phyloP scores from a whole-genome alignment of 805 yeast genomes.

The Candida krabiensis region DNA sequence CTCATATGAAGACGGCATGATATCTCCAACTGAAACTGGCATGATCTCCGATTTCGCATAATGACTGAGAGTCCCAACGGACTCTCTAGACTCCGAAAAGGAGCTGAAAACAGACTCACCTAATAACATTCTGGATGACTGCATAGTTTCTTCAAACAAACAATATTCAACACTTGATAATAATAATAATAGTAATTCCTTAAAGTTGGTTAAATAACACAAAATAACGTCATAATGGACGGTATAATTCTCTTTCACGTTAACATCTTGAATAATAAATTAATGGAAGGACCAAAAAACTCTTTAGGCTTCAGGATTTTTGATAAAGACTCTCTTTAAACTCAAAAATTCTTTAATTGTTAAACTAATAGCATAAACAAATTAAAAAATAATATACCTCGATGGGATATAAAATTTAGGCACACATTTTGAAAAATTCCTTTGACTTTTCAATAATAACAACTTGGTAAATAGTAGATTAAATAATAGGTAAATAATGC shows the following conservation, averaged over 20 bases:
- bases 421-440: conserved; percentile 24
- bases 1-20: not conserved
- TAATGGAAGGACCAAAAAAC: conserved; percentile 11
- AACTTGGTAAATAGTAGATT: not conserved
- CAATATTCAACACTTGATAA: conserved; percentile 8
- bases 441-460: not conserved
- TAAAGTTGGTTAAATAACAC: conserved; percentile 7
- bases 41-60: too few relatives aligned
- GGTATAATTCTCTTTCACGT: conserved; percentile 21
- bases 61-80: not conserved
- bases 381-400: conserved; percentile 18
- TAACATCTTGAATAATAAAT: conserved; percentile 18
- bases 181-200: conserved; percentile 6
- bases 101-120: conserved; percentile 35
- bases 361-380: conserved; percentile 10
- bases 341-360: conserved; percentile 21
- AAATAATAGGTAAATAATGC: too few relatives aligned
- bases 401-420: conserved; percentile 20
- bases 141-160: conserved; percentile 12
- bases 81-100: conserved; percentile 14
- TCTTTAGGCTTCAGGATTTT: conserved; percentile 12
- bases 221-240: conserved; percentile 31
- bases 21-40: not conserved
- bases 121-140: conserved; percentile 27
- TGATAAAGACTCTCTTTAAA: conserved; percentile 12